These are phyloP conservation scores for Drechslera avenae DNA, from an alignment of 2,329 filamentous ascomycete genomes.

Conservation along the genomic window DNA sequence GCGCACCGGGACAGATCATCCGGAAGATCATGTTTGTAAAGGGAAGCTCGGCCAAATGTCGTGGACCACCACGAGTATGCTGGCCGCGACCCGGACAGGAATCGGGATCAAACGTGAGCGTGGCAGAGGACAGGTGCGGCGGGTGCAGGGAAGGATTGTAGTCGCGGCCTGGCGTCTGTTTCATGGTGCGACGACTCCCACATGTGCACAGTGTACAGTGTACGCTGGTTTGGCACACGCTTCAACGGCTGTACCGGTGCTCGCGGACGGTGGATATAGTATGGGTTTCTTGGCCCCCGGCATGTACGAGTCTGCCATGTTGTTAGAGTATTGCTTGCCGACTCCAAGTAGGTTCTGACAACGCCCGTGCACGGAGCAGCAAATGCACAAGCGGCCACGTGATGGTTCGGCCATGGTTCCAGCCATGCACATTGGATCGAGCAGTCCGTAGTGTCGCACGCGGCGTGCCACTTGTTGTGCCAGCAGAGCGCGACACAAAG, in stretches of 20 bases:
- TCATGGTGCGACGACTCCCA: constrained; percentile 14
- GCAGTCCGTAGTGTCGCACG: constrained; percentile 1
- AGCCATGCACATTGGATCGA: too few species aligned
- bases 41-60: background rate
- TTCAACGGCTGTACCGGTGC: constrained; percentile 2
- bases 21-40: background rate
- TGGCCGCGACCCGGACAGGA: background rate
- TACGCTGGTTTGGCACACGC: background rate
- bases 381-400: too few species aligned
- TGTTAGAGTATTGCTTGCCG: too few species aligned
- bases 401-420: background rate
- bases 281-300: background rate
- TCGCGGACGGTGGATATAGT: too few species aligned
- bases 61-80: background rate
- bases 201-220: constrained; percentile 4
- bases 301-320: background rate
- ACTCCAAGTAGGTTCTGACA: too few species aligned
- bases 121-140: background rate
- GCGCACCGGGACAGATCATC: background rate
- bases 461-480: constrained; percentile 21
- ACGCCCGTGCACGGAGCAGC: background rate
- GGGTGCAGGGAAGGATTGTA: constrained; percentile 2
- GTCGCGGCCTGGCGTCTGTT: background rate
- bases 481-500: constrained; percentile 14
- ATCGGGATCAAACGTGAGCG: background rate